Conservation (phyloP, 2,329 filamentous ascomycete genomes). For the Epichloe amarillans region DNA sequence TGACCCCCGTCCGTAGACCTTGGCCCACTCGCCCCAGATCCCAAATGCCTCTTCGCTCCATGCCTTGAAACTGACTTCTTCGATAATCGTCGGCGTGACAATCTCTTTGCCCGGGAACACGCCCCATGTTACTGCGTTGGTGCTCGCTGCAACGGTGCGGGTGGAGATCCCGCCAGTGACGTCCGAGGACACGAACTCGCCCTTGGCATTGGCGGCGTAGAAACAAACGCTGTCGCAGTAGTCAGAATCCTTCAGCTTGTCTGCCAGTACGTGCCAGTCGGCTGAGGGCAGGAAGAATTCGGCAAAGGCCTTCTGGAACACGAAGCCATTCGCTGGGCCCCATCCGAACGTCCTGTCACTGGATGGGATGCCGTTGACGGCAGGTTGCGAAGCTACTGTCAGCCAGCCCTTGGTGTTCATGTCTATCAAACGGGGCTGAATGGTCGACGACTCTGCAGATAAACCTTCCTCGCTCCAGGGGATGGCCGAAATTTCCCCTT, state of each 20-base stretch:
- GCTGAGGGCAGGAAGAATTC: slow-evolving; percentile 76
- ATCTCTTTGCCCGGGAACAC: slow-evolving; percentile 94
- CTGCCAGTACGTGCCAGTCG: slow-evolving; percentile 57
- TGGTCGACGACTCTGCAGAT: slow-evolving; percentile 69
- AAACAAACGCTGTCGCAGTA: slow-evolving; percentile 61
- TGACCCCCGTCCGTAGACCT: slow-evolving; percentile 64
- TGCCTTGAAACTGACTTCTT: slow-evolving; percentile 82
- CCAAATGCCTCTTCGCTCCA: slow-evolving; percentile 95
- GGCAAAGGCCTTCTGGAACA: slow-evolving; percentile 97
- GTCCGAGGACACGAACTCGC: slow-evolving; percentile 67
- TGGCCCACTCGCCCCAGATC: slow-evolving; percentile 89
- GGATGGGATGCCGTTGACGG: slow-evolving; percentile 74
- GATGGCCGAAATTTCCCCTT: slow-evolving; percentile 65
- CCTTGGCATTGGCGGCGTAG: slow-evolving; percentile 68
- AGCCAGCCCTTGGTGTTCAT: slow-evolving; percentile 82
- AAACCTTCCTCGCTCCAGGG: slow-evolving; percentile 91
- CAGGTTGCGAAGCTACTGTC: slow-evolving; percentile 91
- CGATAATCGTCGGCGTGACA: slow-evolving; percentile 89
- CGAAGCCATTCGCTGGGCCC: slow-evolving; percentile 84
- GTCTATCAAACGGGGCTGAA: slow-evolving; percentile 58
- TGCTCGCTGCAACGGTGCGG: slow-evolving; percentile 35
- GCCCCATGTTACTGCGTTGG: slow-evolving; percentile 95
- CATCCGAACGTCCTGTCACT: slow-evolving; percentile 75
- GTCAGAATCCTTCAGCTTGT: slow-evolving; percentile 44
- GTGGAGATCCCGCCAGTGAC: slow-evolving; percentile 22